Conservation (phyloP, 192 early-diverging fungal genomes). For the Oehlia diaphana region DNA sequence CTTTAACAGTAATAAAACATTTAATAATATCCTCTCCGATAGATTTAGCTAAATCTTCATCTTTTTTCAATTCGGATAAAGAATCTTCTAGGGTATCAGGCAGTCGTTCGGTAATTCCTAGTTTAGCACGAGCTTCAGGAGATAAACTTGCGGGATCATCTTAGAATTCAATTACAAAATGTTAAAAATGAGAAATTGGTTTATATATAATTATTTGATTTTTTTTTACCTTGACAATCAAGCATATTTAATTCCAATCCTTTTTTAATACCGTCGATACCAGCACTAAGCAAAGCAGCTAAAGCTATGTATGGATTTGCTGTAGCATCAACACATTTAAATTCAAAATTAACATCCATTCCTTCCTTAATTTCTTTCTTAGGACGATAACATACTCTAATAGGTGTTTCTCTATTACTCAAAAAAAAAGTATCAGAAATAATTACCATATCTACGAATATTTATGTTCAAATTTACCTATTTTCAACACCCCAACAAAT, state of each 20-base stretch:
- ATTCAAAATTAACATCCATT: conserved; percentile 10
- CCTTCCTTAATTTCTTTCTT: too few relatives aligned
- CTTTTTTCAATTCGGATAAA: not conserved
- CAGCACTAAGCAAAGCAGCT: not conserved
- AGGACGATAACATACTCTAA: conserved; percentile 1
- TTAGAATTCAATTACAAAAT: not conserved
- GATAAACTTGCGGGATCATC: not conserved
- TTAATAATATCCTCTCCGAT: not conserved
- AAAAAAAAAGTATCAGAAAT: not conserved
- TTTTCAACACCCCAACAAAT: conserved; percentile 18
- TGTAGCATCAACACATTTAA: conserved; percentile 11
- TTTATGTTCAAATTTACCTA: not conserved
- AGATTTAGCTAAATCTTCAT: not conserved
- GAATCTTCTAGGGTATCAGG: not conserved
- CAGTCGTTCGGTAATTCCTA: conserved; percentile 1
- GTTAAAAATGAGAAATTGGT: too few relatives aligned
- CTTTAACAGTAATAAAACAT: conserved; percentile 4
- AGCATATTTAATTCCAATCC: not conserved
- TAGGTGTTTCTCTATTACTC: not conserved
- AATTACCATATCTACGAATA: not conserved
- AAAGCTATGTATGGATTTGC: conserved; percentile 5
- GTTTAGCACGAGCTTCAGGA: not conserved
- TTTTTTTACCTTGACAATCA: not conserved
- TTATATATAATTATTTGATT: too few relatives aligned
- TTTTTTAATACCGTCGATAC: conserved; percentile 9